phyloP scores from a whole-genome alignment of 352 stramenopile genomes.

The Phytophthora pseudosyringae region DNA sequence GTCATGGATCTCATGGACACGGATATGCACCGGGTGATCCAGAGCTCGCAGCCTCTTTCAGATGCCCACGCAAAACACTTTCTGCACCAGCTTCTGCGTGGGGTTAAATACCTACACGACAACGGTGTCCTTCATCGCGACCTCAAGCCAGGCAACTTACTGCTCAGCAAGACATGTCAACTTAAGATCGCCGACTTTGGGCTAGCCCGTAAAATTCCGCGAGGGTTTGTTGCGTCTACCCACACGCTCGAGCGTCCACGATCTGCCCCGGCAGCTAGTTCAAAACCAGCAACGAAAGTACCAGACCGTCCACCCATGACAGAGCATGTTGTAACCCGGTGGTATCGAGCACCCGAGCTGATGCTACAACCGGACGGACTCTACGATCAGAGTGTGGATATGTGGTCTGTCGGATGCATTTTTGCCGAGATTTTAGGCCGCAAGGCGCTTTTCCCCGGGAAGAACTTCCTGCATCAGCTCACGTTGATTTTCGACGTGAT shows the following conservation, averaged over 20 bases:
- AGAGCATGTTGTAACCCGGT: conserved; percentile 89
- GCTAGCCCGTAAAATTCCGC: conserved; percentile 65
- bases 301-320: conserved; percentile 65
- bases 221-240: conserved; percentile 5
- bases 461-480: conserved; percentile 86
- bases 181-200: conserved; percentile 87
- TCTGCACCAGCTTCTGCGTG: conserved; percentile 91
- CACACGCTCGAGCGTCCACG: conserved; percentile 46
- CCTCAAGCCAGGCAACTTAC: conserved; percentile 83
- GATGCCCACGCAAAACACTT: conserved; percentile 90
- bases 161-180: conserved; percentile 80
- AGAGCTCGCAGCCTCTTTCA: conserved; percentile 77
- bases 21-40: conserved; percentile 91
- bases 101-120: conserved; percentile 81
- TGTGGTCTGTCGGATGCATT: conserved; percentile 91
- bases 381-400: conserved; percentile 90
- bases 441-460: conserved; percentile 77
- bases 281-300: conserved; percentile 9
- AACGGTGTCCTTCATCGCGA: conserved; percentile 85
- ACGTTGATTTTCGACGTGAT: conserved; percentile 83
- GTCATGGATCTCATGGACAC: conserved; percentile 96
- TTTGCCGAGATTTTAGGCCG: conserved; percentile 81
- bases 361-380: conserved; percentile 91
- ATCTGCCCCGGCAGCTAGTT: conserved; percentile 47
- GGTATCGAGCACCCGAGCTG: conserved; percentile 92